Conservation (phyloP, 805 yeast genomes). For the Candida quercuum region DNA sequence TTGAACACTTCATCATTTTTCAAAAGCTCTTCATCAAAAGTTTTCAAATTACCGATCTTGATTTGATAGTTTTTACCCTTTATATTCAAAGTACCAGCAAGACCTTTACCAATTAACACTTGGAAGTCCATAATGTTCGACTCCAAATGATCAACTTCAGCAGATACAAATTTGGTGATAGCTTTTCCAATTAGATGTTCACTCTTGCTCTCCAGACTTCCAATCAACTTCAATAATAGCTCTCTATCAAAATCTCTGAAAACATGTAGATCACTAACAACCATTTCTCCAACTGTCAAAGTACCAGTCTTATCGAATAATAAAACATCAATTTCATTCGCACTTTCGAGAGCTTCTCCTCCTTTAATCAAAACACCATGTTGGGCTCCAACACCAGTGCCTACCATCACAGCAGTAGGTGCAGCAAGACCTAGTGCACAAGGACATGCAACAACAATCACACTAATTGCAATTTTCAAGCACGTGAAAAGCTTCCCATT, state of each 20-base stretch:
- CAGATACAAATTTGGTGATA: conserved; percentile 37
- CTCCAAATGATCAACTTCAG: conserved; percentile 3
- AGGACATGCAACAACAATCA: conserved; percentile 96
- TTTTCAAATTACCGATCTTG: conserved; percentile 45
- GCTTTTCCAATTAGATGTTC: conserved; percentile 91
- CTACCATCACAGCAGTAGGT: conserved; percentile 99
- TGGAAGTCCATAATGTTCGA: conserved; percentile 21
- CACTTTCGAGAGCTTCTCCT: conserved; percentile 79
- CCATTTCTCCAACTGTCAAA: conserved; percentile 80
- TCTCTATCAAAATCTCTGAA: conserved; percentile 10
- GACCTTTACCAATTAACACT: conserved; percentile 34
- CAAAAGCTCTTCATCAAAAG: conserved; percentile 12
- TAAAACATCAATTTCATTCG: conserved; percentile 57
- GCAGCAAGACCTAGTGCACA: conserved; percentile 97
- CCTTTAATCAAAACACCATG: conserved; percentile 91
- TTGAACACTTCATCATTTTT: conserved; percentile 9
- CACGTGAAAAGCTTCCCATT: conserved; percentile 63
- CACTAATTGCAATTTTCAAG: conserved; percentile 79
- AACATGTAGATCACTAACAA: conserved; percentile 24
- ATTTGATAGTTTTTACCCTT: conserved; percentile 28
- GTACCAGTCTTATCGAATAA: conserved; percentile 97
- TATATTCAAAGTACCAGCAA: conserved; percentile 20
- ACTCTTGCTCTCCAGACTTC: conserved; percentile 57
- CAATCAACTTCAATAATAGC: conserved; percentile 44
- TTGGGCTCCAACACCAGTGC: conserved; percentile 92